phyloP scores from a whole-genome alignment of 768 basidiomycete genomes.

The Antrodiella citrinella region DNA sequence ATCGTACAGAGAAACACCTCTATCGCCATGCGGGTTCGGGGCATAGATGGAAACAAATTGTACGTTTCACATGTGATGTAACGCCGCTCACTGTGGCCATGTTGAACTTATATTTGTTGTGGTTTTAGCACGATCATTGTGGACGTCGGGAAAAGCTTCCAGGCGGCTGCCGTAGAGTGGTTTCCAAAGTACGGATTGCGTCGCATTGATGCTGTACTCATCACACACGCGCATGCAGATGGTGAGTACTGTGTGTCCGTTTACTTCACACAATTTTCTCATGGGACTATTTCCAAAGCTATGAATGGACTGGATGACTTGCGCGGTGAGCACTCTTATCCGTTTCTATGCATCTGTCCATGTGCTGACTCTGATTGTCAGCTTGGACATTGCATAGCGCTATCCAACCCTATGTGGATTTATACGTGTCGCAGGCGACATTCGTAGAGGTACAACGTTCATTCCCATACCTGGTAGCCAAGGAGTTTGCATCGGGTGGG shows the following conservation, averaged over 20 bases:
- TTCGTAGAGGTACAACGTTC: conserved; percentile 57
- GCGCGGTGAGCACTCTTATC: conserved; percentile 41
- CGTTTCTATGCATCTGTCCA: neutral
- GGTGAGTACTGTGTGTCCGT: conserved; percentile 27
- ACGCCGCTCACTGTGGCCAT: neutral
- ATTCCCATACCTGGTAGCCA: conserved; percentile 78
- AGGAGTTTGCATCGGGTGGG: conserved; percentile 70
- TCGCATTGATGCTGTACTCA: conserved; percentile 63
- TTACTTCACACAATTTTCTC: conserved; percentile 4
- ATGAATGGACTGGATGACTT: conserved; percentile 90
- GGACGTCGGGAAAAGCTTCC: conserved; percentile 83
- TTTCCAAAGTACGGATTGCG: conserved; percentile 71
- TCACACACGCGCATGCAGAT: conserved; percentile 87
- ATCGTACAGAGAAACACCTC: conserved; percentile 76
- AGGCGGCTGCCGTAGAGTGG: conserved; percentile 43
- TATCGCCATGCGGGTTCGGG: conserved; percentile 46
- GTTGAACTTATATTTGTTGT: neutral
- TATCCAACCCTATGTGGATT: conserved; percentile 66
- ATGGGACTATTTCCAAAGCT: conserved; percentile 31
- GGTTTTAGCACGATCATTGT: conserved; percentile 72
- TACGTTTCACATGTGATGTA: no score
- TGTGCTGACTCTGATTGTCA: conserved; percentile 19
- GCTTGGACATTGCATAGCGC: conserved; percentile 65
- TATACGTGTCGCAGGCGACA: conserved; percentile 63
- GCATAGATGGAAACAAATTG: conserved; percentile 34